Conservation (phyloP, 768 basidiomycete species). For the Lyophyllum atratum region DNA sequence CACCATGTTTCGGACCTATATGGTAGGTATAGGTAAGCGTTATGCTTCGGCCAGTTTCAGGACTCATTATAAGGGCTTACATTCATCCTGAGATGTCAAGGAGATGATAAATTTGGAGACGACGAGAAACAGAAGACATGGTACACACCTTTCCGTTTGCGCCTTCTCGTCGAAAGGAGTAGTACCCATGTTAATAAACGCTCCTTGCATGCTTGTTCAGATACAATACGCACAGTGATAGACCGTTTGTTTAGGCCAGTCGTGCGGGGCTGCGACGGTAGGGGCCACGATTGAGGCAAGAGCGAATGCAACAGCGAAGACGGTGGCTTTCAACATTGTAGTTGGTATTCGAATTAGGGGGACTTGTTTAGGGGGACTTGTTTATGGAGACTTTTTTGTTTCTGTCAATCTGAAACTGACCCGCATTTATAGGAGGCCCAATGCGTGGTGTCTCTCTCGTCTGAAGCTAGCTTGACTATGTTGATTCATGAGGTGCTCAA, state of each 20-base stretch:
- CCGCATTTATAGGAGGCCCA: no score
- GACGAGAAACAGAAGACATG: neutral
- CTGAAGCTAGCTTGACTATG: no score
- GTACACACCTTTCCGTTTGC: slow-evolving; percentile 1
- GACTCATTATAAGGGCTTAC: neutral
- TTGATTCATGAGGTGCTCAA: no score
- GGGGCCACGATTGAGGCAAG: neutral
- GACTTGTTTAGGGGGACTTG: no score
- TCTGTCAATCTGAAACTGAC: no score
- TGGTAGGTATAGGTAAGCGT: neutral
- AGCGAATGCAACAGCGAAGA: neutral
- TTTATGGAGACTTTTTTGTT: no score
- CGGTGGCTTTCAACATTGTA: no score
- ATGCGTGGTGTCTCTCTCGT: no score
- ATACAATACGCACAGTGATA: neutral
- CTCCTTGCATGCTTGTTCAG: neutral
- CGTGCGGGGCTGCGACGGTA: neutral
- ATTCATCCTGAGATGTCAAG: neutral
- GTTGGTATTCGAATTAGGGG: no score
- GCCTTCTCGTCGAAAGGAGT: neutral
- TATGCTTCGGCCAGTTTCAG: neutral
- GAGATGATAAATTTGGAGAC: neutral
- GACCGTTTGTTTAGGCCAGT: neutral
- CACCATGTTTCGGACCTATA: slow-evolving; percentile 9
- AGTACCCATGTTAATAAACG: neutral